These are phyloP conservation scores for Malania oleifera DNA, from an alignment of 164 flowering plant species.

Conservation along the genomic window DNA sequence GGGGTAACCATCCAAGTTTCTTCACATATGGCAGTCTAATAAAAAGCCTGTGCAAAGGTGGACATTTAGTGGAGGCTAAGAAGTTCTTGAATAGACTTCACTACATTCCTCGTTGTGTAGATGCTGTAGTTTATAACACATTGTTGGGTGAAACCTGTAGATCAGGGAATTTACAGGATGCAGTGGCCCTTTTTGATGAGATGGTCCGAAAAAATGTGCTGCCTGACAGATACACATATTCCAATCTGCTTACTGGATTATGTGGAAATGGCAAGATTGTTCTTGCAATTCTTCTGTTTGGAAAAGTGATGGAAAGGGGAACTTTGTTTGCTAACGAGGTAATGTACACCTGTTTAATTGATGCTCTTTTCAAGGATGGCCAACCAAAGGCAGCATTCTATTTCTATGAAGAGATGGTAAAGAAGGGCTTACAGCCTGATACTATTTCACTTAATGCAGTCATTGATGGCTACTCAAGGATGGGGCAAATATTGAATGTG, in stretches of 20 bases:
- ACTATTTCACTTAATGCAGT: conserved; percentile 38
- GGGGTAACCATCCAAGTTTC: conserved; percentile 50
- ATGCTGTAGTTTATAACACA: conserved; percentile 52
- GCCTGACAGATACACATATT: conserved; percentile 64
- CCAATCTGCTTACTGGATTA: conserved; percentile 55
- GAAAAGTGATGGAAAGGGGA: conserved; percentile 26
- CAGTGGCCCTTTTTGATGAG: conserved; percentile 40
- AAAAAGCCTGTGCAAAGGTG: conserved; percentile 66
- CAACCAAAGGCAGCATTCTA: conserved; percentile 52
- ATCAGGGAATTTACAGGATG: conserved; percentile 43
- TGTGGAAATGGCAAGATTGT: conserved; percentile 48
- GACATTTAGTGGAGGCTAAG: conserved; percentile 42
- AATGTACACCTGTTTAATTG: conserved; percentile 52
- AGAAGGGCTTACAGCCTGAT: conserved; percentile 43
- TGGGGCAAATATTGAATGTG: conserved; percentile 40
- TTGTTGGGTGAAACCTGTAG: conserved; percentile 46
- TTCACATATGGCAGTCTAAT: conserved; percentile 58
- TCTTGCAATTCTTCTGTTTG: conserved; percentile 51
- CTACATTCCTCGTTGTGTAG: conserved; percentile 44
- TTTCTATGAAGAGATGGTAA: conserved; percentile 50
- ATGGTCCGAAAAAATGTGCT: conserved; percentile 47
- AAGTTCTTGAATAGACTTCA: conserved; percentile 38
- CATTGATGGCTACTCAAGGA: conserved; percentile 56
- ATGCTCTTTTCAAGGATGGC: conserved; percentile 59
- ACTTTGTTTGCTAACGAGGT: conserved; percentile 29